Evolutionary conservation across 495 filamentous ascomycete species (phyloP), one percentile per base, ranked within the genome.

Genomic region (Xylaria bambusicola): DNA sequence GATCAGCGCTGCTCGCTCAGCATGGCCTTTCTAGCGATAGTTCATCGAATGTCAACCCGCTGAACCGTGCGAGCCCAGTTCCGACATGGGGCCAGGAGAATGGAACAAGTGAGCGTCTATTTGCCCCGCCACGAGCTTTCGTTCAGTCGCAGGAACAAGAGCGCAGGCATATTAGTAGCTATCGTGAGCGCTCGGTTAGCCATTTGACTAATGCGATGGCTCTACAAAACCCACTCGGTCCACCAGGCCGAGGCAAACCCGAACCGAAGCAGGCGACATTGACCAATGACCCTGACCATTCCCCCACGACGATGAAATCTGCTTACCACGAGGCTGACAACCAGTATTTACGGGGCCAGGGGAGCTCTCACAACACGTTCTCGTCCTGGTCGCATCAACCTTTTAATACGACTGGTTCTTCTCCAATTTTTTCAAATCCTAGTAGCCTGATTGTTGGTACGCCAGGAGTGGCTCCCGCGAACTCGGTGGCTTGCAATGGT

Each of bases 391-490:
- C n/a, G 20, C 12, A 49, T n/a, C 36, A 52, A 29, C 23, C 49
- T 8, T 33, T 41, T 4, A 57, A 40, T 54, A 45, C n/a, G 54
- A 50, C n/a, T 52, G 54, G 36, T 58, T 63, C 62, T 9, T 49
- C 20, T 33, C 41, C 21, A 51, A 56, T 24, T 26, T 75, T 74
- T 53, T 63, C 71, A 10, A 62, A 74, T 49, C 62, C 68, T 0
- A 75, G 71, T 56, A 77, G 70, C 50, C 56, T 77, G 10, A 67
- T 69, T 27, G 63, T 47, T n/a, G 67, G 71, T 18, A 69, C 71
- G 29, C 67, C 71, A 24, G 57, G 45, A 7, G 52, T 29, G 9
- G 59, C 40, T 10, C 61, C 61, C 44, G 52, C 62, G 27, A 62
- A 61, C n/a, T 41, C 53, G 10, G 46, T 51, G 15, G 56, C 61